Evolutionary conservation across 202 grass and related monocot species (phyloP), one percentile per base, ranked within the genome.

Genomic region (Saccharum hybrid): DNA sequence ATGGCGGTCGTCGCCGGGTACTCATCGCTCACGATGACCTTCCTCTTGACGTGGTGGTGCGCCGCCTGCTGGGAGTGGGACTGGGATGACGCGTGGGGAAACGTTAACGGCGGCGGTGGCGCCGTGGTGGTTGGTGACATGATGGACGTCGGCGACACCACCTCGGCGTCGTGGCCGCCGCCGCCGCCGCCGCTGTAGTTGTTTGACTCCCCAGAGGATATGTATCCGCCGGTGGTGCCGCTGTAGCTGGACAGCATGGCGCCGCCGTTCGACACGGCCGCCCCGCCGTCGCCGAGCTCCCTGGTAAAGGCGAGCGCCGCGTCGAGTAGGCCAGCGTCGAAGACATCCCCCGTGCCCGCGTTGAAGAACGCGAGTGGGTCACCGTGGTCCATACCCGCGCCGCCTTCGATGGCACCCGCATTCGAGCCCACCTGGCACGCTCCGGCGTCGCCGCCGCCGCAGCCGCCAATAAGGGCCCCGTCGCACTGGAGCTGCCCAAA

Each of bases 201-300:
- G 60, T 97, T 88, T 3, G 83, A 92, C 72, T 97, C 94, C 6
- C 94, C 87, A 31, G 94, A 97, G 84, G 92, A 90, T 57, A 94
- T 90, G 73, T 97, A 94, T 2, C 94, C 76, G 46, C 83, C 84
- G 51, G 82, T 85, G 66, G 78, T 86, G 46, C 82, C 81, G 57
- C 84, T 87, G 80, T 84, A 84, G 81, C 84, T 75, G 70, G 88
- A 87, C 19, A 90, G 30, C 81, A 84, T 83, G 76, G 38, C 84
- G 52, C 75, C 84, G 63, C 74, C 80, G 52, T 75, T 91, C 0
- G 81, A 87, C 63, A 66, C 45, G 18, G 78, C 48, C 26, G 78
- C 39, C 26, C 42, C 43, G 3, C 21, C 48, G 37, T 43, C 74
- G 12, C 82, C 19, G 76, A 87, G 54, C 43, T 66, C 76, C 56